Evolutionary conservation across 805 yeast species (phyloP), one percentile per base, ranked within the genome.

Genomic region (Kluyveromyces wickerhamii): DNA sequence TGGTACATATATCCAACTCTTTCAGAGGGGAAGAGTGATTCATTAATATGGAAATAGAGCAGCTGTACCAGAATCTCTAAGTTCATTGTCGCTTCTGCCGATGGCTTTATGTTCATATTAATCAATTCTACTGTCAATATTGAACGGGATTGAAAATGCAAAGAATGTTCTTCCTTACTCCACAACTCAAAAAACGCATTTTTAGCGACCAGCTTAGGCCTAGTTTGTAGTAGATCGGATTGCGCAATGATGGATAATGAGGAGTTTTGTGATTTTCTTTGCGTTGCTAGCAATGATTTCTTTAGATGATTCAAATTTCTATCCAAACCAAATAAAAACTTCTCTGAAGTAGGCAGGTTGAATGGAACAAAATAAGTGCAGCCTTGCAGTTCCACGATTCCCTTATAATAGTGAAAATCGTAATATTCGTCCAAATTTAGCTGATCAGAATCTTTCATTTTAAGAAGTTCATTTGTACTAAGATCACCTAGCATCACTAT

Each of bases 1-100:
- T 72, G 76, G 72, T 80, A 80, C 0, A 69, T 50, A 45, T 67
- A 77, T 1, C 77, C 75, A 7, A 77, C 38, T n/a, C 65, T 49
- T 37, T 76, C 72, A 1, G 77, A 66, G 1, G 72, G 69, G 47
- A 79, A 81, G 1, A 81, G 44, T 4, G 42, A 39, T 4, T 59
- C 51, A 16, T 66, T 53, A 1, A 79, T 45, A 10, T 53, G 49
- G 1, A 51, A 46, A 16, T 67, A 72, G 4, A 77, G 42, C 3
- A 75, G 34, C 32, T 72, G 75, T 7, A 68, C 62, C 2, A 79
- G 38, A 4, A 80, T 49, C 42, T 81, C 87, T 9, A 72, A 43
- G n/a, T 63, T 59, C 41, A 75, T 66, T 2, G 72, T 62, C 31
- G 57, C 59, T 7, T 36, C 29, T 0, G 74, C 67, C 14, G 59